Evolutionary conservation across 2,329 filamentous ascomycete species (phyloP).

Genomic region (Elsinoe perseae): DNA sequence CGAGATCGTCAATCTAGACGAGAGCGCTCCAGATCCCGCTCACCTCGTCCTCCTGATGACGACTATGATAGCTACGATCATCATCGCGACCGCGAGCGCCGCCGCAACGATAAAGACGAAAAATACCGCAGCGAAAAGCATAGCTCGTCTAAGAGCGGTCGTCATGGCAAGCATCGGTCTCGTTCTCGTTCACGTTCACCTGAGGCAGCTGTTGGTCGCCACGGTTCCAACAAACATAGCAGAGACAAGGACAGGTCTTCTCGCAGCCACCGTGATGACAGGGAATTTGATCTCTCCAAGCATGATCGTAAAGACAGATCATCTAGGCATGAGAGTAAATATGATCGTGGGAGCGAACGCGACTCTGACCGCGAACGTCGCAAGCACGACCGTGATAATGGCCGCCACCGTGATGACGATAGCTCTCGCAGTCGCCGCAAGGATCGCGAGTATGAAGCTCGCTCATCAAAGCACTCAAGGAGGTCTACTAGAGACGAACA

Average conservation of each 20-base stretch:
- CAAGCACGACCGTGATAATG: conserved; percentile 2
- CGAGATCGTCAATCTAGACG: background rate
- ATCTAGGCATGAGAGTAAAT: conserved; percentile 21
- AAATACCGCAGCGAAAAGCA: conserved; percentile 32
- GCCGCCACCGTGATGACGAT: conserved; percentile 13
- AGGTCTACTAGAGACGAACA: background rate
- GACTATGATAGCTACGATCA: conserved; percentile 18
- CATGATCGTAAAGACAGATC: conserved; percentile 29
- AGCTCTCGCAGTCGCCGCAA: conserved; percentile 13
- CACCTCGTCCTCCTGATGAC: background rate
- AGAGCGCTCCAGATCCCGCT: conserved; percentile 8
- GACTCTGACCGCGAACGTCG: conserved; percentile 25
- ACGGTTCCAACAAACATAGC: conserved; percentile 49
- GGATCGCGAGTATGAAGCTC: conserved; percentile 15
- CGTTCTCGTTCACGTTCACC: conserved; percentile 60
- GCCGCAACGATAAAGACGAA: conserved; percentile 46
- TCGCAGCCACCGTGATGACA: conserved; percentile 41
- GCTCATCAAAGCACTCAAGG: background rate
- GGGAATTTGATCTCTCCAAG: conserved; percentile 38
- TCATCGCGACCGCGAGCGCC: conserved; percentile 27
- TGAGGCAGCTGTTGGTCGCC: conserved; percentile 48
- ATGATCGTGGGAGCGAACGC: conserved; percentile 25
- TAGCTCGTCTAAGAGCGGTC: conserved; percentile 35
- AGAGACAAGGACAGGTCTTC: conserved; percentile 37
- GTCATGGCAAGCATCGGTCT: conserved; percentile 41